Percentiles rank a stretch among this genome's conserved stretches.
Conservation (phyloP, 805 yeast genomes). For the Candida xiaguanensis region DNA sequence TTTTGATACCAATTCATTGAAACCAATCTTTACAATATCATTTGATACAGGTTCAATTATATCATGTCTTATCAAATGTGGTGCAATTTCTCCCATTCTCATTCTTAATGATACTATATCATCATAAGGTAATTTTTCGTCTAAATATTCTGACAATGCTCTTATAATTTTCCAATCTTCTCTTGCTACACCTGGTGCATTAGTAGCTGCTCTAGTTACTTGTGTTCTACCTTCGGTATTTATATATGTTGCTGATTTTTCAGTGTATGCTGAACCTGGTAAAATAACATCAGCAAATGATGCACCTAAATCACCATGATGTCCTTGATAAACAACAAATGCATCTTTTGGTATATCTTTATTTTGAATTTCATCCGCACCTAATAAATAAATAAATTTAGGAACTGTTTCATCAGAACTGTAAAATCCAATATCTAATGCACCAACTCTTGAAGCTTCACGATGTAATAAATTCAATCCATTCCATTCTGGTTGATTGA, state of each 20-base stretch:
- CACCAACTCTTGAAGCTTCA: conserved; percentile 84
- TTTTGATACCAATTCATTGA: conserved; percentile 41
- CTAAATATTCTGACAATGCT: conserved; percentile 77
- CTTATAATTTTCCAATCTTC: conserved; percentile 89
- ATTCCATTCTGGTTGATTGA: conserved; percentile 73
- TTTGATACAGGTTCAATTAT: conserved; percentile 64
- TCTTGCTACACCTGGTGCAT: conserved; percentile 85
- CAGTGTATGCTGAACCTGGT: conserved; percentile 88
- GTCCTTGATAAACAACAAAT: conserved; percentile 86
- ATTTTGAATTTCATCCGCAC: conserved; percentile 76
- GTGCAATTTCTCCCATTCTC: conserved; percentile 74
- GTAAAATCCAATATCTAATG: conserved; percentile 79
- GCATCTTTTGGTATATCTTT: conserved; percentile 77
- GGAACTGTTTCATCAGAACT: conserved; percentile 52
- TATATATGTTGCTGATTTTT: conserved; percentile 78
- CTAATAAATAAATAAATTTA: conserved; percentile 74
- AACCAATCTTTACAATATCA: conserved; percentile 55
- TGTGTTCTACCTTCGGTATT: conserved; percentile 91
- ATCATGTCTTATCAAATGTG: conserved; percentile 74
- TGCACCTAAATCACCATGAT: conserved; percentile 89
- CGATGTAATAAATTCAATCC: conserved; percentile 79
- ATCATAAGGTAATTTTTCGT: conserved; percentile 71
- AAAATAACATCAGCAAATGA: conserved; percentile 81
- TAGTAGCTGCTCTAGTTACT: conserved; percentile 79
- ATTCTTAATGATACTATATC: conserved; percentile 63